Percentiles rank a stretch among this genome's conserved stretches.
phyloP scores from a whole-genome alignment of 306 rosid genomes.

The Dalbergia oliveri region DNA sequence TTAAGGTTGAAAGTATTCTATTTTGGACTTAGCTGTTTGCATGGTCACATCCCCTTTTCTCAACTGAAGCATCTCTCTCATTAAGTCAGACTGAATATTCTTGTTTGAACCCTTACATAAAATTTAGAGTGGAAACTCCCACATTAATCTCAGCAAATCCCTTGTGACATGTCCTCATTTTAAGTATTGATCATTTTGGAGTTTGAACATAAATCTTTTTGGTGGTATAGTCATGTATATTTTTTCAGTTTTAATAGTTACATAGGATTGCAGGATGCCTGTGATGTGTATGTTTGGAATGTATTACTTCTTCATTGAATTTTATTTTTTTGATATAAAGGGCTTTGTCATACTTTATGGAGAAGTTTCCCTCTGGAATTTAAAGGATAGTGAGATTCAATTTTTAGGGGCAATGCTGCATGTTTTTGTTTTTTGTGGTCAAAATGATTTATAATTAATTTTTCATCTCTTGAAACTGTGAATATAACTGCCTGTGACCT shows the following conservation, averaged over 20 bases:
- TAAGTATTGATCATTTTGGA: neutral
- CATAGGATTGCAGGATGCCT: neutral
- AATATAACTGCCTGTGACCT: neutral
- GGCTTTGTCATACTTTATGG: neutral
- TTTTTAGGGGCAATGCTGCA: neutral
- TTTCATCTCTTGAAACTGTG: constrained; percentile 20
- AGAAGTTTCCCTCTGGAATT: constrained; percentile 16
- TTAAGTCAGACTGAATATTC: neutral
- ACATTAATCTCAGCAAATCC: neutral
- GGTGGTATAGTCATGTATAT: neutral
- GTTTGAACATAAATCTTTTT: neutral
- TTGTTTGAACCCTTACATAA: neutral
- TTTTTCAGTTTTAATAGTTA: neutral
- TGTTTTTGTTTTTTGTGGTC: neutral
- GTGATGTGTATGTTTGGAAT: neutral
- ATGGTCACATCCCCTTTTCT: neutral
- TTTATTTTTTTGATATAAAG: neutral
- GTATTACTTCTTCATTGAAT: neutral
- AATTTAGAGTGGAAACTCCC: neutral
- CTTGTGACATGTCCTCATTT: neutral
- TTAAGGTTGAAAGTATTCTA: neutral
- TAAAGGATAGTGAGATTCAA: neutral
- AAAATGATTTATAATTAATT: neutral
- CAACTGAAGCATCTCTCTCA: neutral
- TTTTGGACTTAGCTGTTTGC: neutral